Evolutionary conservation across 805 yeast genomes (phyloP).

Genomic region (Peterozyma xylosa): DNA sequence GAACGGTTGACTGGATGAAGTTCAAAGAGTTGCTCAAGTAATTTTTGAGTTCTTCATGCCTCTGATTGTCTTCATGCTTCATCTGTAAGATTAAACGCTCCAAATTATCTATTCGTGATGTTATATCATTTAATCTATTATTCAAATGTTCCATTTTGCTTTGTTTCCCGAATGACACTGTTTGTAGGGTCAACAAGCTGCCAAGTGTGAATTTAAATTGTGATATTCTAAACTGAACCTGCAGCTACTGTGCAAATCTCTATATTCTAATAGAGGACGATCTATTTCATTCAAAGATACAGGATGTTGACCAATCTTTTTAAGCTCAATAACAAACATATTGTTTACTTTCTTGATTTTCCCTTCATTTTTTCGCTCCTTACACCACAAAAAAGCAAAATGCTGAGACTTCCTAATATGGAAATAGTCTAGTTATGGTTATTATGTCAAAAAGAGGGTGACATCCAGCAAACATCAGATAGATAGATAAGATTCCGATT

Average conservation of each 20-base stretch:
- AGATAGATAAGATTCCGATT: too few relatives aligned
- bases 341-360: too few relatives aligned
- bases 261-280: background rate
- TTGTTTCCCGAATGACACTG: slow-evolving; percentile 3
- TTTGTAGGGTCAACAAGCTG: slow-evolving; percentile 11
- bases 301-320: too few relatives aligned
- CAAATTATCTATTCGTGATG: slow-evolving; percentile 4
- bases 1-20: slow-evolving; percentile 4
- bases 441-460: too few relatives aligned
- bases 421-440: too few relatives aligned
- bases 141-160: slow-evolving; percentile 9
- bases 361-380: too few relatives aligned
- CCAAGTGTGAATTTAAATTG: slow-evolving; percentile 18
- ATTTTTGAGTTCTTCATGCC: slow-evolving; percentile 7
- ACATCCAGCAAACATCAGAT: too few relatives aligned
- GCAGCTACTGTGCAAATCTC: background rate
- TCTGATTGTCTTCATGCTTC: slow-evolving; percentile 1
- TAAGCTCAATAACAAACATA: too few relatives aligned
- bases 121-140: slow-evolving; percentile 6
- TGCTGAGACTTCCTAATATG: too few relatives aligned
- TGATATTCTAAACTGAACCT: slow-evolving; percentile 25
- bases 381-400: too few relatives aligned
- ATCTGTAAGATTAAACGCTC: slow-evolving; percentile 4
- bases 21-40: slow-evolving; percentile 5
- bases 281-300: too few relatives aligned